Conservation (phyloP, 345 rosid genomes). For the Salix udensis region DNA sequence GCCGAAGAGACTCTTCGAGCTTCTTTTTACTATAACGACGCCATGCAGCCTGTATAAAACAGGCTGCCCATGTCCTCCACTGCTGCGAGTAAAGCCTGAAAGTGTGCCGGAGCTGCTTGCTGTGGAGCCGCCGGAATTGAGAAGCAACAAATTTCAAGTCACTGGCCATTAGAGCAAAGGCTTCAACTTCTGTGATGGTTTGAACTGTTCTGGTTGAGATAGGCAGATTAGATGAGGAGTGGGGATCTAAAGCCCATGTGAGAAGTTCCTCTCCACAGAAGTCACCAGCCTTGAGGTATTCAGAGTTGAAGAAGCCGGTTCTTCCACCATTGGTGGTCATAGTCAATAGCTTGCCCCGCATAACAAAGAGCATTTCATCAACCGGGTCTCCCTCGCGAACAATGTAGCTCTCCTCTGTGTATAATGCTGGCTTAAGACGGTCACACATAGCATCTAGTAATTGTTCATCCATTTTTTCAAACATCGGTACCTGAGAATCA, state of each 20-base stretch:
- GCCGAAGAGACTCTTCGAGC: slow-evolving; percentile 56
- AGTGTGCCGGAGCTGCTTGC: slow-evolving; percentile 81
- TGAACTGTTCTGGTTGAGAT: slow-evolving; percentile 78
- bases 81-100: slow-evolving; percentile 82
- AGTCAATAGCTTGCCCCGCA: slow-evolving; percentile 80
- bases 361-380: slow-evolving; percentile 87
- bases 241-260: slow-evolving; percentile 92
- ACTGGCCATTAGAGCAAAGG: slow-evolving; percentile 76
- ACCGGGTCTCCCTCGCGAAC: slow-evolving; percentile 89
- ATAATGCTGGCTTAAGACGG: slow-evolving; percentile 72
- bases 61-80: slow-evolving; percentile 96
- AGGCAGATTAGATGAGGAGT: slow-evolving; percentile 73
- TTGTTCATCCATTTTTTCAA: slow-evolving; percentile 81
- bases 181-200: slow-evolving; percentile 76
- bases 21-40: slow-evolving; percentile 68
- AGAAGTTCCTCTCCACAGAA: slow-evolving; percentile 93
- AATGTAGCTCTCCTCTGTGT: slow-evolving; percentile 80
- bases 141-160: slow-evolving; percentile 83
- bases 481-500: slow-evolving; percentile 64
- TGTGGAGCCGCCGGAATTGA: slow-evolving; percentile 79
- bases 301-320: slow-evolving; percentile 74
- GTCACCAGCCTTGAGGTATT: slow-evolving; percentile 71
- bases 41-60: slow-evolving; percentile 90
- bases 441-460: slow-evolving; percentile 85
- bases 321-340: slow-evolving; percentile 78